A percentile compares a stretch with the other conserved stretches of the same genome.
Evolutionary conservation across 345 rosid genomes (phyloP).

Genomic region (Euclidium syriacum): DNA sequence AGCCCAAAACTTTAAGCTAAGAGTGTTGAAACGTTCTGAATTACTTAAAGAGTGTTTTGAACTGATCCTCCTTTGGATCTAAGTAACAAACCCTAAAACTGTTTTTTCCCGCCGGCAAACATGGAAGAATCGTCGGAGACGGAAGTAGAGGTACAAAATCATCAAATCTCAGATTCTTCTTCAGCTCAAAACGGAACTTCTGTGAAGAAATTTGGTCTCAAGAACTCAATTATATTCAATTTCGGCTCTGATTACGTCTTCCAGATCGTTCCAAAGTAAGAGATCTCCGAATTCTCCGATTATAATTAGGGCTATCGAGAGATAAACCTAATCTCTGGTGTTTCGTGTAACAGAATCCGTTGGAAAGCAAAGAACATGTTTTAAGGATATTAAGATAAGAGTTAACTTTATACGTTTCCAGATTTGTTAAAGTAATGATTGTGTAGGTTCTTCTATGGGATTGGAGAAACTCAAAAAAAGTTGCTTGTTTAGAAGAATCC

Average conservation of each 20-base stretch:
- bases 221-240: slow-evolving; percentile 70
- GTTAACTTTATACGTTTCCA: background rate
- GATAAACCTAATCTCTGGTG: background rate
- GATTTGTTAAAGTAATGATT: background rate
- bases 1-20: background rate
- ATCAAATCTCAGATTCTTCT: background rate
- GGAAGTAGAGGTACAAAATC: slow-evolving; percentile 46
- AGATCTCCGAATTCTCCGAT: background rate
- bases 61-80: background rate
- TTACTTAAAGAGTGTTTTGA: background rate
- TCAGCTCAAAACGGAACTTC: slow-evolving; percentile 12
- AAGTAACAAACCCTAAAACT: slow-evolving; percentile 32
- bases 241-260: slow-evolving; percentile 86
- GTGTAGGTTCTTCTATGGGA: slow-evolving; percentile 79
- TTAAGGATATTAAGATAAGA: slow-evolving; percentile 2
- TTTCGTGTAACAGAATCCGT: slow-evolving; percentile 50
- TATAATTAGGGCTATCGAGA: background rate
- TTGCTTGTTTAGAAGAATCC: slow-evolving; percentile 93
- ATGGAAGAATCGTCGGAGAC: slow-evolving; percentile 47
- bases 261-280: slow-evolving; percentile 73
- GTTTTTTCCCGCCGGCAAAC: no score
- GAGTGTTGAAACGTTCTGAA: background rate
- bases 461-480: slow-evolving; percentile 89
- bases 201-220: slow-evolving; percentile 55
- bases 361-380: slow-evolving; percentile 87